These are phyloP conservation scores for Thermomyces lanuginosus DNA, from an alignment of 2,329 filamentous ascomycete genomes.

Conservation along the genomic window DNA sequence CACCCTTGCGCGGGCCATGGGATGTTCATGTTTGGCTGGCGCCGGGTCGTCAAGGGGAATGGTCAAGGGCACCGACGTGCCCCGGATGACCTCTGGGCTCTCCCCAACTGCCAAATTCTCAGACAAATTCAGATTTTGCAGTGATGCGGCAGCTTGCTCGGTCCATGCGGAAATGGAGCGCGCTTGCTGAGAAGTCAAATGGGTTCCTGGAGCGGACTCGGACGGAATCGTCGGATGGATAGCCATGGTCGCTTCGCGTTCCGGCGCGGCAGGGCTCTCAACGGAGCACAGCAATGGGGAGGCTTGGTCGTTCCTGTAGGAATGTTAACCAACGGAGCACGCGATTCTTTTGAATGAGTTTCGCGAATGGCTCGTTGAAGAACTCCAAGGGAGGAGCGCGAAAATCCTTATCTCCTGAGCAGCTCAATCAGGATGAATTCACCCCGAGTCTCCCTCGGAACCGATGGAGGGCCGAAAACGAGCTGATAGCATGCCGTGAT, in stretches of 20 bases:
- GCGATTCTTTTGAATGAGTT: too few species aligned
- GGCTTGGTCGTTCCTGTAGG: too few species aligned
- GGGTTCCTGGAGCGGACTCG: slow-evolving; percentile 11
- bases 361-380: too few species aligned
- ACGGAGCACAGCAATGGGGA: too few species aligned
- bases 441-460: too few species aligned
- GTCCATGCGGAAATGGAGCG: slow-evolving; percentile 55
- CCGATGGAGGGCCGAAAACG: too few species aligned
- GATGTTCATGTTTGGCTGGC: slow-evolving; percentile 14
- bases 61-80: slow-evolving; percentile 47
- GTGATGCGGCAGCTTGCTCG: slow-evolving; percentile 25
- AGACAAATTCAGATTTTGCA: slow-evolving; percentile 20
- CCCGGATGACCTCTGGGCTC: slow-evolving; percentile 30
- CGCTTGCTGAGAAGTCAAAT: slow-evolving; percentile 22
- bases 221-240: slow-evolving; percentile 24
- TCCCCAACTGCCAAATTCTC: slow-evolving; percentile 6
- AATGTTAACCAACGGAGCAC: too few species aligned
- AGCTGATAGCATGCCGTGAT: too few species aligned
- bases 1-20: slow-evolving; percentile 15
- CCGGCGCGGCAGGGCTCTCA: too few species aligned
- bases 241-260: slow-evolving; percentile 28
- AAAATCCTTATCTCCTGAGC: too few species aligned
- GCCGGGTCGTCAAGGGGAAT: slow-evolving; percentile 56
- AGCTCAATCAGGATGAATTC: too few species aligned
- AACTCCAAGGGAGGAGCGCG: too few species aligned